These are phyloP conservation scores for Penicillium alfredii DNA, from an alignment of 495 filamentous ascomycete genomes.

Conservation along the genomic window DNA sequence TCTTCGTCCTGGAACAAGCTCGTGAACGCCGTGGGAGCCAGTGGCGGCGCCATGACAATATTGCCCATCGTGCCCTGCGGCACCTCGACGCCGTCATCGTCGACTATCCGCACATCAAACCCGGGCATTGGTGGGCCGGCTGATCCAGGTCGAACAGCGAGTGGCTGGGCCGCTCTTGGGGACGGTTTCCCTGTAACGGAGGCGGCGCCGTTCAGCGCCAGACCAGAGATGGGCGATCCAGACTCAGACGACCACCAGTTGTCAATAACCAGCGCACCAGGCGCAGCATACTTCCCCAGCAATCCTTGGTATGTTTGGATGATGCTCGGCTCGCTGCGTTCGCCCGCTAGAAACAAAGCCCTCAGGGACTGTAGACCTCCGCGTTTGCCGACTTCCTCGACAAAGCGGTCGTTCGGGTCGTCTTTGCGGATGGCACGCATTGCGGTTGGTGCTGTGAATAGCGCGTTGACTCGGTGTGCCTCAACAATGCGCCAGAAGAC, in stretches of 20 bases:
- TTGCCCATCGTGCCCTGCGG: constrained; percentile 74
- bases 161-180: constrained; percentile 15
- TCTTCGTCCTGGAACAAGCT: constrained; percentile 80
- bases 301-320: constrained; percentile 71
- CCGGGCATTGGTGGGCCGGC: constrained; percentile 88
- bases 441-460: constrained; percentile 85
- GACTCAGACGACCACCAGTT: constrained; percentile 98
- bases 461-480: constrained; percentile 73
- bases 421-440: constrained; percentile 81
- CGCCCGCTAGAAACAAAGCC: constrained; percentile 81
- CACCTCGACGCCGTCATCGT: constrained; percentile 70
- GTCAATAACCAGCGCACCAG: constrained; percentile 67
- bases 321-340: constrained; percentile 83
- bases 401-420: constrained; percentile 64
- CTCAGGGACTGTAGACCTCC: constrained; percentile 62
- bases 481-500: constrained; percentile 84
- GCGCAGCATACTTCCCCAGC: constrained; percentile 55
- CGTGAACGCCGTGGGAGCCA: constrained; percentile 80
- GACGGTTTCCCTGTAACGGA: constrained; percentile 11
- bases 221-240: constrained; percentile 80
- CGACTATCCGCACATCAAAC: constrained; percentile 77
- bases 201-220: constrained; percentile 51
- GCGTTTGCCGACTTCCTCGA: constrained; percentile 54
- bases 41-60: constrained; percentile 74
- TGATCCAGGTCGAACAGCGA: constrained; percentile 70